Evolutionary conservation across 768 basidiomycete genomes (phyloP).

Genomic region (Tulasnella sp.): DNA sequence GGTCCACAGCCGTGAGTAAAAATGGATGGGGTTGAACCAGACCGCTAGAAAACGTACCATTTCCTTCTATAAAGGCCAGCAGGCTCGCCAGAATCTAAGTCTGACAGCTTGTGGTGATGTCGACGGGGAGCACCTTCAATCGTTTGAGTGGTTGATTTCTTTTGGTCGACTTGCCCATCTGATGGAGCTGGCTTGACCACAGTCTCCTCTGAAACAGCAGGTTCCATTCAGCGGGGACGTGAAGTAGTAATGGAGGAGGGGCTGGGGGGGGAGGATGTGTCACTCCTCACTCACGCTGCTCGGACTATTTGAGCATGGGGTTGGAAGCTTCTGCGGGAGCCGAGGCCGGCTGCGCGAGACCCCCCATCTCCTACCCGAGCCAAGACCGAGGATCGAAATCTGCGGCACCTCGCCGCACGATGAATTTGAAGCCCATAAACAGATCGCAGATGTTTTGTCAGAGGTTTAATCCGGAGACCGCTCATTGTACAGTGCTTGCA

Average conservation of each 20-base stretch:
- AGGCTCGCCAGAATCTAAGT: background rate
- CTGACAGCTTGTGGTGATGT: background rate
- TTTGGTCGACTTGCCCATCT: background rate
- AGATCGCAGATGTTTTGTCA: no score
- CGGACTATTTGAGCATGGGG: background rate
- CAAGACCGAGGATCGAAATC: no score
- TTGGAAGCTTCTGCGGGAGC: no score
- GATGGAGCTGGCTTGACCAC: background rate
- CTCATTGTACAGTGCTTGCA: no score
- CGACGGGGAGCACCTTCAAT: background rate
- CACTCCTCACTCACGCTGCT: background rate
- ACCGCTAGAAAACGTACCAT: background rate
- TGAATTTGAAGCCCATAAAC: no score
- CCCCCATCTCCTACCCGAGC: no score
- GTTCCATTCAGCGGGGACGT: background rate
- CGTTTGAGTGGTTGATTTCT: background rate
- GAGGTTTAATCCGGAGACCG: no score
- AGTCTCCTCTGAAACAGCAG: background rate
- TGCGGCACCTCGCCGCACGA: no score
- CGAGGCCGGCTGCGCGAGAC: no score
- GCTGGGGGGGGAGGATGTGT: background rate
- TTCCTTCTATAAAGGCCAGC: background rate
- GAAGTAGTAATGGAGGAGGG: background rate
- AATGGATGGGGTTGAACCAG: background rate
- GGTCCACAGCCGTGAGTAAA: background rate